A percentile compares a stretch with the other conserved stretches of the same genome.
Conservation (phyloP, 176 grass and related monocot genomes). For the Triticum urartu region DNA sequence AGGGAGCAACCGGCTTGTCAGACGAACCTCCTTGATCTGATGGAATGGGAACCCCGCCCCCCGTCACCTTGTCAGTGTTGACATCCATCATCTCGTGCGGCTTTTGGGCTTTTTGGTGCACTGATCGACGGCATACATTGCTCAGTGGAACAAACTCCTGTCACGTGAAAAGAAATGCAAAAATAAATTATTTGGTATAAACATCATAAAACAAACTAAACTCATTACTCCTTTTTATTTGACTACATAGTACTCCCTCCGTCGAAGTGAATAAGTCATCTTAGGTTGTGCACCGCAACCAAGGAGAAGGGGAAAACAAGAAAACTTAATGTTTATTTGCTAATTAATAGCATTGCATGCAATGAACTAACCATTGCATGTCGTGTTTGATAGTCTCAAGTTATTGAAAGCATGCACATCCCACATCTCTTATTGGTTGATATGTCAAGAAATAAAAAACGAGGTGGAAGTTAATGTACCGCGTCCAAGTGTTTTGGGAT, state of each 20-base stretch:
- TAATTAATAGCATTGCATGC: too few relatives aligned
- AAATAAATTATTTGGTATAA: background rate
- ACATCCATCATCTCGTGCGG: constrained; percentile 68
- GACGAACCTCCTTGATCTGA: constrained; percentile 11
- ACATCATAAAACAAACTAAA: background rate
- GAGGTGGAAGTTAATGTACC: too few relatives aligned
- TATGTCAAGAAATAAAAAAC: too few relatives aligned
- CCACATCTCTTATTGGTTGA: too few relatives aligned
- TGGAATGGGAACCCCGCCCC: background rate
- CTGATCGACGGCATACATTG: constrained; percentile 92
- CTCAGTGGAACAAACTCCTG: constrained; percentile 94
- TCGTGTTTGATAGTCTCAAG: too few relatives aligned
- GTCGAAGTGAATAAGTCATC: too few relatives aligned
- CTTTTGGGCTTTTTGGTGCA: constrained; percentile 55
- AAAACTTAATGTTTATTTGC: too few relatives aligned
- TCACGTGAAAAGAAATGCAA: background rate
- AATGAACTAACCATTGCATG: too few relatives aligned
- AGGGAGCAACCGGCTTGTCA: background rate
- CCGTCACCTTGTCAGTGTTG: constrained; percentile 54
- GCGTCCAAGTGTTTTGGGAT: too few relatives aligned
- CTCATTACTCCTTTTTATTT: background rate
- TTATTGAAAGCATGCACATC: too few relatives aligned
- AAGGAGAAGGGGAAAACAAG: too few relatives aligned
- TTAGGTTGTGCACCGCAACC: too few relatives aligned
- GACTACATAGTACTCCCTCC: background rate